phyloP scores from a whole-genome alignment of 208 protist genomes.

The Herpetomonas samuelpessoai region DNA sequence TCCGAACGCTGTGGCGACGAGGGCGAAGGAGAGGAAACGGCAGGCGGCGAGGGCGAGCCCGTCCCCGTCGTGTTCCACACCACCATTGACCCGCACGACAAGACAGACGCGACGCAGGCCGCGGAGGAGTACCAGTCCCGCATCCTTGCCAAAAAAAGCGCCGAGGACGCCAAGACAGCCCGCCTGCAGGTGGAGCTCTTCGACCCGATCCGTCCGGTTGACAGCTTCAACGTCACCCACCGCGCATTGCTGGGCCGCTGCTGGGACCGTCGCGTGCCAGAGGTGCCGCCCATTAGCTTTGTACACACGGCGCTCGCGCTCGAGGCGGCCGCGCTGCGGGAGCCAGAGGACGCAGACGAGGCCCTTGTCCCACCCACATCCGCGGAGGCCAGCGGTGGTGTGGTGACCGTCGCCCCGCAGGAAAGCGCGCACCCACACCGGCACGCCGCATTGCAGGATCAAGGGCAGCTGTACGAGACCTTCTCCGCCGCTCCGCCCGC shows the following conservation, averaged over 20 bases:
- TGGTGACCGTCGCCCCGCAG: background rate
- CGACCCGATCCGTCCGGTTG: conserved; percentile 48
- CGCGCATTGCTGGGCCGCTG: conserved; percentile 64
- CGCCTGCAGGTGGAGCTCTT: conserved; percentile 35
- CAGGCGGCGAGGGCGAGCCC: background rate
- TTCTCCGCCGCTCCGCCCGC: background rate
- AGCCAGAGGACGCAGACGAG: background rate
- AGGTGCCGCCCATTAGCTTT: conserved; percentile 40
- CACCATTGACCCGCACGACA: conserved; percentile 14
- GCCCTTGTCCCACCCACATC: background rate
- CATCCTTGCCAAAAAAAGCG: conserved; percentile 36
- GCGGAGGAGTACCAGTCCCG: conserved; percentile 52
- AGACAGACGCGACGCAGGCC: conserved; percentile 43
- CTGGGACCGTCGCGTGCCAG: conserved; percentile 56
- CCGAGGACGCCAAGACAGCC: conserved; percentile 20
- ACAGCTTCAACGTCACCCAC: conserved; percentile 76
- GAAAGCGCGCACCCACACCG: background rate
- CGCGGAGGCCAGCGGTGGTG: background rate
- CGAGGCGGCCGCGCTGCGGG: conserved; percentile 5
- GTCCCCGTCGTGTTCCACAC: no score
- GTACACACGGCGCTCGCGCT: conserved; percentile 22
- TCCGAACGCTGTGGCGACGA: background rate
- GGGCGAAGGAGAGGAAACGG: background rate
- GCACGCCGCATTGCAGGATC: no score
- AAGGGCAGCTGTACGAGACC: background rate